A percentile compares a stretch with the other conserved stretches of the same genome.
These are phyloP conservation scores for Ophiorrhiza pumila DNA, from an alignment of 257 asterid genomes.

Conservation along the genomic window DNA sequence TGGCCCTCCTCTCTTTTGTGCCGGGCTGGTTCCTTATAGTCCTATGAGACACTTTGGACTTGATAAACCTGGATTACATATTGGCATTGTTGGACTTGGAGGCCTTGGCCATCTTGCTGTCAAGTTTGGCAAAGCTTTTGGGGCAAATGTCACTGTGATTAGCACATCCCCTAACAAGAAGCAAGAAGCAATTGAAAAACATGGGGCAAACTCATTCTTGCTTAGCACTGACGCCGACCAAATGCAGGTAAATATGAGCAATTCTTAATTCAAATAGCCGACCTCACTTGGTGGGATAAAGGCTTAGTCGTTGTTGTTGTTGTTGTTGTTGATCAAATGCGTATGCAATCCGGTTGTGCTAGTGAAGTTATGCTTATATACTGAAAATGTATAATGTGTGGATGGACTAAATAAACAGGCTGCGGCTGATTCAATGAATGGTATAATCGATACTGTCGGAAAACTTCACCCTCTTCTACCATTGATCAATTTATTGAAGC, in stretches of 20 bases:
- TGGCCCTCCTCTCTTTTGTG: no score
- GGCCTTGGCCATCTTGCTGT: constrained; percentile 40
- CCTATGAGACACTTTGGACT: no score
- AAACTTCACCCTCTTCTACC: constrained; percentile 36
- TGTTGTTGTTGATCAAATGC: no score
- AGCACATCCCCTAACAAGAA: constrained; percentile 34
- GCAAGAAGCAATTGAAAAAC: constrained; percentile 29
- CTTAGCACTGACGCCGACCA: constrained; percentile 32
- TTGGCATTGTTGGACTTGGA: no score
- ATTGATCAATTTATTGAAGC: constrained; percentile 37
- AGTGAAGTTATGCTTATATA: no score
- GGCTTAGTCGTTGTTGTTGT: no score
- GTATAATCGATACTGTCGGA: constrained; percentile 45
- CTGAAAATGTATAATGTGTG: no score
- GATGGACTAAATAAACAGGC: constrained; percentile 19
- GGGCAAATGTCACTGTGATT: constrained; percentile 33
- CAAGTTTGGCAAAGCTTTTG: constrained; percentile 37
- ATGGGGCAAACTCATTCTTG: constrained; percentile 36
- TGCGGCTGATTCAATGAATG: constrained; percentile 39
- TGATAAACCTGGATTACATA: no score
- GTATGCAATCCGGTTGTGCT: no score
- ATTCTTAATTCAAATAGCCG: no score
- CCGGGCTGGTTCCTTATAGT: no score
- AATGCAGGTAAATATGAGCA: constrained; percentile 21
- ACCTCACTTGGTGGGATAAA: no score